These are phyloP conservation scores for Jackrogersella minutella DNA, from an alignment of 495 filamentous ascomycete genomes.

Conservation along the genomic window DNA sequence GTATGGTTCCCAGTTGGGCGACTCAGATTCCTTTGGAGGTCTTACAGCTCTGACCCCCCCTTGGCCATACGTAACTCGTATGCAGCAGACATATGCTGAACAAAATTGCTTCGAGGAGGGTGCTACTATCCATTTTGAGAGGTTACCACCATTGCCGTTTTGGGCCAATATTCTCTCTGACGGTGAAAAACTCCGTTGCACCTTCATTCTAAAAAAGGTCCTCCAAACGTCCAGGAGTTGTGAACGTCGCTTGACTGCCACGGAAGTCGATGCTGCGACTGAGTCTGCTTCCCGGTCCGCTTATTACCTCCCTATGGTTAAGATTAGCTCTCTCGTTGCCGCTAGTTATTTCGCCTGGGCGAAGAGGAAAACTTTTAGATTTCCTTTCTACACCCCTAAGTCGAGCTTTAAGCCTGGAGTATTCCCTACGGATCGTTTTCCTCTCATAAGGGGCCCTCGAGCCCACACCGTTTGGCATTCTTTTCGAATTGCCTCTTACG, in stretches of 20 bases:
- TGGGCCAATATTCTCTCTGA: slow-evolving; percentile 10
- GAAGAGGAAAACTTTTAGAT: slow-evolving; percentile 13
- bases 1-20: neutral
- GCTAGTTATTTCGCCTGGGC: neutral
- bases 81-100: slow-evolving; percentile 27
- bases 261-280: slow-evolving; percentile 26
- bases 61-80: slow-evolving; percentile 17
- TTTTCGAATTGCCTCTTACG: neutral
- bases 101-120: slow-evolving; percentile 33
- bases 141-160: slow-evolving; percentile 13
- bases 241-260: slow-evolving; percentile 27
- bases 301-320: neutral
- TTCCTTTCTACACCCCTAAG: slow-evolving; percentile 39
- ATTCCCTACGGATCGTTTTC: slow-evolving; percentile 28
- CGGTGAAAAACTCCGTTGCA: neutral
- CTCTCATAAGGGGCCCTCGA: neutral
- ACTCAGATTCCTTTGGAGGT: neutral
- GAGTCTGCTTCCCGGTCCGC: slow-evolving; percentile 9
- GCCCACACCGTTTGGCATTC: slow-evolving; percentile 27
- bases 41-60: too few relatives aligned
- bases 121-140: slow-evolving; percentile 39
- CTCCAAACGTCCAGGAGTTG: neutral
- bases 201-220: slow-evolving; percentile 1
- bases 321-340: neutral
- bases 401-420: slow-evolving; percentile 16